These are phyloP conservation scores for Aureobasidium sp. DNA, from an alignment of 2,329 filamentous ascomycete species.

Conservation along the genomic window DNA sequence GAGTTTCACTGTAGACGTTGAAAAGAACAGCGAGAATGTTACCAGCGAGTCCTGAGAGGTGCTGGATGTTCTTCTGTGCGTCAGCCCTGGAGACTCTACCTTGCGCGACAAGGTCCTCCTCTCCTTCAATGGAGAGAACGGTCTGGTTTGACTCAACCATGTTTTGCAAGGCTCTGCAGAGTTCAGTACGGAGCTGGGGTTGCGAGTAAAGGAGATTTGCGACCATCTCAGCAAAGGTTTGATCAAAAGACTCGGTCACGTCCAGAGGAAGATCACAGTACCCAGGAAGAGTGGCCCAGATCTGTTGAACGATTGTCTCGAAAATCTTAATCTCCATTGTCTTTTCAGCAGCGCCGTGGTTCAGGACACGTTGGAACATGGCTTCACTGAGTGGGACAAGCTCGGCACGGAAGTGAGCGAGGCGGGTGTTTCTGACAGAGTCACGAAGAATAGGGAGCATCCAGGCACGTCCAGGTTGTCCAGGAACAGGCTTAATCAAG, in stretches of 20 bases:
- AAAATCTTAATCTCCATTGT: constrained; percentile 97
- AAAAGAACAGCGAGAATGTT: constrained; percentile 96
- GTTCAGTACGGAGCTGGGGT: constrained; percentile 73
- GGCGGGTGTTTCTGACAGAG: constrained; percentile 78
- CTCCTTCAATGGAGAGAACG: constrained; percentile 61
- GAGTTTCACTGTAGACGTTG: constrained; percentile 95
- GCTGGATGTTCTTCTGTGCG: constrained; percentile 72
- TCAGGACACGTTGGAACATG: constrained; percentile 82
- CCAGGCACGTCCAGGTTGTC: constrained; percentile 84
- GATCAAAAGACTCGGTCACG: constrained; percentile 60
- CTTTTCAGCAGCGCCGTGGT: constrained; percentile 75
- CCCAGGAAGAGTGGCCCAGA: constrained; percentile 87
- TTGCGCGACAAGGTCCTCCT: constrained; percentile 67
- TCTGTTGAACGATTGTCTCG: constrained; percentile 90
- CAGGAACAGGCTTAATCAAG: constrained; percentile 66
- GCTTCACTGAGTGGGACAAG: constrained; percentile 83
- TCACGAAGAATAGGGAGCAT: constrained; percentile 86
- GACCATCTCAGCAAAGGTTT: constrained; percentile 79
- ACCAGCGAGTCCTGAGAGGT: constrained; percentile 70
- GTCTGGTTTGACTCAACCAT: constrained; percentile 88
- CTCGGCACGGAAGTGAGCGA: constrained; percentile 77
- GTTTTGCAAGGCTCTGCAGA: constrained; percentile 79
- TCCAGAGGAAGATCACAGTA: constrained; percentile 93
- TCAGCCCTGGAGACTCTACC: constrained; percentile 67
- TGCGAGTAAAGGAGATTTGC: constrained; percentile 92